Conservation (phyloP, 2,329 filamentous ascomycete genomes). For the Arachnomyces sp. region DNA sequence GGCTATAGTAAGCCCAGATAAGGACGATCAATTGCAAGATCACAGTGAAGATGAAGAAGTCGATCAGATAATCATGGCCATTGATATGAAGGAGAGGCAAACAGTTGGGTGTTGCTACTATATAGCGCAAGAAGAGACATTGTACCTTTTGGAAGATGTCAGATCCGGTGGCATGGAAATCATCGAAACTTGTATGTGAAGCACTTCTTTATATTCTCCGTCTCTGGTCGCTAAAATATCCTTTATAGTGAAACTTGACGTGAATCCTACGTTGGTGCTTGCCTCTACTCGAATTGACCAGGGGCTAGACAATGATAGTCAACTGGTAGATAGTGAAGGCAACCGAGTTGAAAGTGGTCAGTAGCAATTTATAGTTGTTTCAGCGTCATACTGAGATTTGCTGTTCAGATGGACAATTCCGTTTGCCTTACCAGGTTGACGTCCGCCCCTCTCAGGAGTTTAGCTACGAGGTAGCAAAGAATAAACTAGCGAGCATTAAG, state of each 20-base stretch:
- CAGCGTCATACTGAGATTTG: not conserved
- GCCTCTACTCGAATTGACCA: slow-evolving; percentile 51
- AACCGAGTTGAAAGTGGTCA: slow-evolving; percentile 19
- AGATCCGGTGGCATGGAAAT: slow-evolving; percentile 60
- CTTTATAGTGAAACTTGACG: slow-evolving; percentile 50
- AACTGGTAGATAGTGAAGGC: slow-evolving; percentile 38
- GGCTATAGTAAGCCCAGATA: no score
- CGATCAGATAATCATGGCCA: slow-evolving; percentile 69
- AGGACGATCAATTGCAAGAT: no score
- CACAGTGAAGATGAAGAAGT: slow-evolving; percentile 42
- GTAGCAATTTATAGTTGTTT: slow-evolving; percentile 3
- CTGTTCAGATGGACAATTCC: slow-evolving; percentile 39
- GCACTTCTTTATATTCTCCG: slow-evolving; percentile 12
- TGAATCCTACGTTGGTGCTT: slow-evolving; percentile 55
- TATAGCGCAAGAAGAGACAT: slow-evolving; percentile 57
- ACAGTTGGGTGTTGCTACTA: slow-evolving; percentile 82
- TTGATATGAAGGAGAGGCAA: slow-evolving; percentile 64
- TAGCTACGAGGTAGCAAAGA: slow-evolving; percentile 56
- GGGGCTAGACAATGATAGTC: slow-evolving; percentile 17
- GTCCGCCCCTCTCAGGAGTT: slow-evolving; percentile 67
- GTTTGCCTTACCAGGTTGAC: slow-evolving; percentile 57
- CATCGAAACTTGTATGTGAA: slow-evolving; percentile 48
- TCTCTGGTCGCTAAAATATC: slow-evolving; percentile 14
- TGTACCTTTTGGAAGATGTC: slow-evolving; percentile 73
- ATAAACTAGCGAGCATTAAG: slow-evolving; percentile 56